A percentile compares a stretch with the other conserved stretches of the same genome.
These are phyloP conservation scores for Curvularia sp. DNA, from an alignment of 2,329 filamentous ascomycete species.

Conservation along the genomic window DNA sequence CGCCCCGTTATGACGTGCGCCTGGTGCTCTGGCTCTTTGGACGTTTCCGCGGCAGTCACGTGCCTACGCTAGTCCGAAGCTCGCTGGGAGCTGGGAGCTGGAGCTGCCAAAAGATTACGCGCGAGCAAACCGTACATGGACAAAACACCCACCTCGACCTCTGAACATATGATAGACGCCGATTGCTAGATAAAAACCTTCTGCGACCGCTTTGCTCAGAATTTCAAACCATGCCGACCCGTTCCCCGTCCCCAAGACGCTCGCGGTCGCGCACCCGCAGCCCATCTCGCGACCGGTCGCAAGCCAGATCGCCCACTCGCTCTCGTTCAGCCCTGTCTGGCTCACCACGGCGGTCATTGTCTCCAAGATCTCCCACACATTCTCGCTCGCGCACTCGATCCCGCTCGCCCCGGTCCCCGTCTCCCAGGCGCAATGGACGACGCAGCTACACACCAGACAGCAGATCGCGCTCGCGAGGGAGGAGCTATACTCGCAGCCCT, in stretches of 20 bases:
- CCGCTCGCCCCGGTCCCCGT: slow-evolving; percentile 32
- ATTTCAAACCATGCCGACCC: slow-evolving; percentile 30
- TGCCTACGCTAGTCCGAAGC: slow-evolving; percentile 19
- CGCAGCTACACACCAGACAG: slow-evolving; percentile 43
- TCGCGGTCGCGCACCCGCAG: slow-evolving; percentile 45
- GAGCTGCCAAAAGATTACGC: slow-evolving; percentile 25
- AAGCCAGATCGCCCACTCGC: slow-evolving; percentile 37
- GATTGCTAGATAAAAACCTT: neutral
- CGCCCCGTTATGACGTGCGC: neutral
- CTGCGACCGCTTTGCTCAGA: neutral
- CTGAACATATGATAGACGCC: neutral
- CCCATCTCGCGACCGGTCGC: slow-evolving; percentile 53
- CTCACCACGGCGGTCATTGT: slow-evolving; percentile 48
- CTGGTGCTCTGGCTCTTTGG: slow-evolving; percentile 11
- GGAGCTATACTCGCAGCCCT: slow-evolving; percentile 46
- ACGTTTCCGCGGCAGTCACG: slow-evolving; percentile 19
- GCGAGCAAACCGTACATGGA: slow-evolving; percentile 8
- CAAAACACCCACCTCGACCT: neutral
- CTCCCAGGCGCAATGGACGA: slow-evolving; percentile 48
- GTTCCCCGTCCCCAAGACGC: slow-evolving; percentile 34
- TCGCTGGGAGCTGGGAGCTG: slow-evolving; percentile 1
- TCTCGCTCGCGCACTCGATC: slow-evolving; percentile 48
- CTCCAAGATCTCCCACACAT: slow-evolving; percentile 47
- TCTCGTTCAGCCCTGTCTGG: slow-evolving; percentile 34
- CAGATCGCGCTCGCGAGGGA: slow-evolving; percentile 39